Base-by-base conservation (phyloP, 805 yeast genomes). In the Ogataea pignaliae region DNA sequence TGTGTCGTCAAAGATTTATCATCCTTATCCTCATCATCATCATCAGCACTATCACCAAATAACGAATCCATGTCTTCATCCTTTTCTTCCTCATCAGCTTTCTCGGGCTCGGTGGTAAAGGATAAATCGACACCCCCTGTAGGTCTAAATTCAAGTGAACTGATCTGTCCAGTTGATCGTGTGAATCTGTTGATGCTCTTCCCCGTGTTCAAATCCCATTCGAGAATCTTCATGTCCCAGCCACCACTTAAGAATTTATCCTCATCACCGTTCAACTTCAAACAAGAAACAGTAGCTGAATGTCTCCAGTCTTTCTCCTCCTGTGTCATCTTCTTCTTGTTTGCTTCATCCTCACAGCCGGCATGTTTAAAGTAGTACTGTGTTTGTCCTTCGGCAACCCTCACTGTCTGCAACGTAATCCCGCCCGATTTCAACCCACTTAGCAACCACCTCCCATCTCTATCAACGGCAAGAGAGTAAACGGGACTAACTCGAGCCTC, bases 161-260 rank as follows among this genome's bases (percentile, higher is more conserved):
- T 83, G 2, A 91, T 70, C 60, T 93, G 97, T 3, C 97, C 93
- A 0, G 85, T 70, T 29, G 81, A 71, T 1, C 80, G 82, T 2
- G 62, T 54, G 57, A 72, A 88, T 26, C 72, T 61, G 11, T 72
- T 72, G 2, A 71, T 56, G 10, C 70, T 60, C 14, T 68, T 63
- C 1, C 97, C 97, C 0, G 84, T 76, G 52, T 87, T 75, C 47
- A 93, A 69, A 64, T 93, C 99, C 96, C 97, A 91, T 50, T 83
- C 78, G 7, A 80, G 62, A 1, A 91, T 74, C 16, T 76, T 70
- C 63, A 79, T 84, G 66, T 93, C 99, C 99, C 98, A 93, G 14
- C 88, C 76, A 0, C 96, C 97, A 41, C 93, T 82, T 15, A 91
- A 53, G 39, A 89, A 82, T 37, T 68, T 65, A 37, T 75, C 75